phyloP scores from a whole-genome alignment of 441 rosid species.

The Bruguiera hainesii region DNA sequence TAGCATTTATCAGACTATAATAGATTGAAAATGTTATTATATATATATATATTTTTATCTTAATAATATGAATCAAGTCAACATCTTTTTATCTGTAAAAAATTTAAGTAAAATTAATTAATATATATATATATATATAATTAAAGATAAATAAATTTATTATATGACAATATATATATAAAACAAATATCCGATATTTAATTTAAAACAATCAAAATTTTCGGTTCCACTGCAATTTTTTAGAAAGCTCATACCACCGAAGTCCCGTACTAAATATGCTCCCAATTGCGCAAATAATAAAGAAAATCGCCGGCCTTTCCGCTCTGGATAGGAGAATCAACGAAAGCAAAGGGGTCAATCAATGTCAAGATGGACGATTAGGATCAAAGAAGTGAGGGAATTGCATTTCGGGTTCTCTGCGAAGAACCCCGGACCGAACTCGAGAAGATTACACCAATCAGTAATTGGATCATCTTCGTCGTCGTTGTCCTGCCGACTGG shows the following conservation, averaged over 20 bases:
- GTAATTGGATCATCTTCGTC: slow-evolving; percentile 8
- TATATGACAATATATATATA: too few relatives aligned
- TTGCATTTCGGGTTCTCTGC: not conserved
- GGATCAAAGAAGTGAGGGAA: slow-evolving; percentile 4
- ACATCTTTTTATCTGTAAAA: too few relatives aligned
- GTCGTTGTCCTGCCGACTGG: slow-evolving; percentile 30
- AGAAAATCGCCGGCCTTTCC: not conserved
- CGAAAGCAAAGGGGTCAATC: not conserved
- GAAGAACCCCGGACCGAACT: not conserved
- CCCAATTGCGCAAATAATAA: not conserved
- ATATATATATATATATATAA: too few relatives aligned
- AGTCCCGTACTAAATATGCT: not conserved
- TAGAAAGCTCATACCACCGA: not conserved
- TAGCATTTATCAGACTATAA: too few relatives aligned
- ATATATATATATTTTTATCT: too few relatives aligned
- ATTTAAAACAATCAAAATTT: too few relatives aligned
- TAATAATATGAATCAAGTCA: too few relatives aligned
- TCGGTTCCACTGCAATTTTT: too few relatives aligned
- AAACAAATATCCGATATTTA: too few relatives aligned
- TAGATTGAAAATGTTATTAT: too few relatives aligned
- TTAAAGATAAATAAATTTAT: too few relatives aligned
- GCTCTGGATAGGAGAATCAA: not conserved
- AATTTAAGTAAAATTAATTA: too few relatives aligned
- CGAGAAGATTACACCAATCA: slow-evolving; percentile 1
- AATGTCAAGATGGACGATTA: slow-evolving; percentile 23